These are phyloP conservation scores for Hortiboletus flavorubellus DNA, from an alignment of 768 basidiomycete species.

Conservation along the genomic window DNA sequence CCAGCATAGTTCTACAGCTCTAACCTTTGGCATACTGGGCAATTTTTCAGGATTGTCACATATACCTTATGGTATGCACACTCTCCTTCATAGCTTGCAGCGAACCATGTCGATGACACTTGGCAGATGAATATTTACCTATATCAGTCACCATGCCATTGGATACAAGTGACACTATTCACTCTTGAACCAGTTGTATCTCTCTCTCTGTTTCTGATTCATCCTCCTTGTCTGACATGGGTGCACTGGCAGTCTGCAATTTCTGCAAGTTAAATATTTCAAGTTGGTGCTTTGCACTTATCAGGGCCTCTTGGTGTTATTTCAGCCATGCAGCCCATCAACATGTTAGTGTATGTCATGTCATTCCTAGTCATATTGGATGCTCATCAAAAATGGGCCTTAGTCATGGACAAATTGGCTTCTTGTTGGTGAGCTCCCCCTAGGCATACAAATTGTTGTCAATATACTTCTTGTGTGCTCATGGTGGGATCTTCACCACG, in stretches of 20 bases:
- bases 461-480: constrained; percentile 70
- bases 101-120: neutral
- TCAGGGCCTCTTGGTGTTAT: neutral
- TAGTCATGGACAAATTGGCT: constrained; percentile 41
- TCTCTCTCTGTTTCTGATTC: constrained; percentile 8
- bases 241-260: constrained; percentile 28
- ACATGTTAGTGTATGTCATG: constrained; percentile 52
- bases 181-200: constrained; percentile 69
- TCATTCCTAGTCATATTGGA: neutral
- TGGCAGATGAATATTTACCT: constrained; percentile 51
- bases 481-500: constrained; percentile 87
- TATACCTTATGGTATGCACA: constrained; percentile 54
- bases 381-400: neutral
- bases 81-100: neutral
- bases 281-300: neutral
- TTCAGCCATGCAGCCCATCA: constrained; percentile 64
- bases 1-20: neutral
- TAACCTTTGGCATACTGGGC: neutral
- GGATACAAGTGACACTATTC: constrained; percentile 81
- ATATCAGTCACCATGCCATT: constrained; percentile 49
- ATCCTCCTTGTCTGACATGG: constrained; percentile 11
- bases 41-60: constrained; percentile 55
- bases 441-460: constrained; percentile 60
- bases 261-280: constrained; percentile 32
- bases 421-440: constrained; percentile 53